A percentile compares a stretch with the other conserved stretches of the same genome.
Conservation (phyloP, 805 yeast species). For the Saccharomyces kudriavzevii region DNA sequence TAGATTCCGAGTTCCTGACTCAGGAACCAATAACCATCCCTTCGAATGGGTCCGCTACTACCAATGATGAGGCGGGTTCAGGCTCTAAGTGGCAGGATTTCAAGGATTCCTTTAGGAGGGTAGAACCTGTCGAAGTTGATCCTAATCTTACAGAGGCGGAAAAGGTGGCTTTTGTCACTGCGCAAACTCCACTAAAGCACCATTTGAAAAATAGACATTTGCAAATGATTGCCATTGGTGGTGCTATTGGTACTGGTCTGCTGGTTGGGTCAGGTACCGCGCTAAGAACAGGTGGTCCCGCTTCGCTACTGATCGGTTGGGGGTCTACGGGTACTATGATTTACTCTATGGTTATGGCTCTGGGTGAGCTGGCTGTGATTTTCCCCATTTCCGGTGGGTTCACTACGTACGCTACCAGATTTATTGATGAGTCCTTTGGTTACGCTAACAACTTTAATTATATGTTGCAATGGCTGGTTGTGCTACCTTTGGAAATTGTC, state of each 20-base stretch:
- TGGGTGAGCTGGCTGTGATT: conserved; percentile 53
- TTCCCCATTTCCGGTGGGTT: conserved; percentile 61
- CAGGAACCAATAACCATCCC: background rate
- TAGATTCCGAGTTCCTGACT: background rate
- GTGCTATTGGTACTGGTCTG: conserved; percentile 68
- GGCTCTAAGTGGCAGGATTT: conserved; percentile 6
- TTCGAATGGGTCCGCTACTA: background rate
- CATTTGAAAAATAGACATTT: conserved; percentile 45
- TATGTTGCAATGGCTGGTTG: conserved; percentile 44
- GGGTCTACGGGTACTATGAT: conserved; percentile 47
- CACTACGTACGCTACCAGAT: conserved; percentile 51
- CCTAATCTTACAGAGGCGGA: conserved; percentile 36
- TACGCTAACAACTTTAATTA: conserved; percentile 56
- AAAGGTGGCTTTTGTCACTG: conserved; percentile 38
- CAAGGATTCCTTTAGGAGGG: conserved; percentile 9
- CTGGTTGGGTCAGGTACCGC: conserved; percentile 66
- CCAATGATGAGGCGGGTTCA: background rate
- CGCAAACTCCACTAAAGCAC: conserved; percentile 51
- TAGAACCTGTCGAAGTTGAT: conserved; percentile 25
- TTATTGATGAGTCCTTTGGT: conserved; percentile 54
- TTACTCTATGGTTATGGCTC: conserved; percentile 51
- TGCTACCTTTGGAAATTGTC: conserved; percentile 44
- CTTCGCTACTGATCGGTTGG: conserved; percentile 49
- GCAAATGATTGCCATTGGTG: conserved; percentile 66
- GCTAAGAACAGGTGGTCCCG: conserved; percentile 60